Conservation (phyloP, 495 filamentous ascomycete species). For the Chaetomium cochliodes region DNA sequence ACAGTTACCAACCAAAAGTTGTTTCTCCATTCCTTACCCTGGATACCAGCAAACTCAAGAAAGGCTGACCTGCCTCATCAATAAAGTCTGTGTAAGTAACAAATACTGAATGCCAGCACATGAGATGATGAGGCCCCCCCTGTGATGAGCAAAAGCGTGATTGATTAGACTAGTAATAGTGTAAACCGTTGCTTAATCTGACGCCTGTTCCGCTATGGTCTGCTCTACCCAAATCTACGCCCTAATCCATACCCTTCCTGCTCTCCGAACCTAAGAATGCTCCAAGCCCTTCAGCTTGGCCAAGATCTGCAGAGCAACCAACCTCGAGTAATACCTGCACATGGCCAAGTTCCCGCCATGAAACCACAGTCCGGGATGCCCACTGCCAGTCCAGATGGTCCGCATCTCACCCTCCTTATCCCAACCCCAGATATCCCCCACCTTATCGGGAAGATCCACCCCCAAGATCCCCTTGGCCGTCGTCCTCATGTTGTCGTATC, state of each 20-base stretch:
- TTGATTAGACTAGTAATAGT: too few species aligned
- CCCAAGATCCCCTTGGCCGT: constrained; percentile 64
- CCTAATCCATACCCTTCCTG: not conserved
- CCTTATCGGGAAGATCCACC: constrained; percentile 62
- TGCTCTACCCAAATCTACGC: not conserved
- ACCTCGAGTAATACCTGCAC: constrained; percentile 67
- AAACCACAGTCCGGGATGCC: constrained; percentile 79
- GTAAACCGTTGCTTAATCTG: too few species aligned
- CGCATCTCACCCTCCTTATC: constrained; percentile 73
- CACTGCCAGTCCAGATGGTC: constrained; percentile 67
- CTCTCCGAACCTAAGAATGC: not conserved
- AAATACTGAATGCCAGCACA: too few species aligned
- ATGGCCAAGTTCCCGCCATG: constrained; percentile 79
- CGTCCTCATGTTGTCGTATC: constrained; percentile 77
- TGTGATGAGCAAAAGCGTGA: too few species aligned
- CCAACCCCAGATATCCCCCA: constrained; percentile 74
- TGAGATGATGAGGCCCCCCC: too few species aligned
- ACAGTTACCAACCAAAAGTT: too few species aligned
- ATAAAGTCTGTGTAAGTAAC: too few species aligned
- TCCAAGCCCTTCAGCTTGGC: constrained; percentile 56
- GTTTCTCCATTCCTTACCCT: too few species aligned
- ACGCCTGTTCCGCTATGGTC: not conserved
- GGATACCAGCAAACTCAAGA: too few species aligned
- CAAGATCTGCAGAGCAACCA: constrained; percentile 77
- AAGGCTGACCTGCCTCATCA: too few species aligned